Percentiles rank a stretch among this genome's conserved stretches.
These are phyloP conservation scores for Inonotus hispidus DNA, from an alignment of 1,284 basidiomycete genomes.

Conservation along the genomic window DNA sequence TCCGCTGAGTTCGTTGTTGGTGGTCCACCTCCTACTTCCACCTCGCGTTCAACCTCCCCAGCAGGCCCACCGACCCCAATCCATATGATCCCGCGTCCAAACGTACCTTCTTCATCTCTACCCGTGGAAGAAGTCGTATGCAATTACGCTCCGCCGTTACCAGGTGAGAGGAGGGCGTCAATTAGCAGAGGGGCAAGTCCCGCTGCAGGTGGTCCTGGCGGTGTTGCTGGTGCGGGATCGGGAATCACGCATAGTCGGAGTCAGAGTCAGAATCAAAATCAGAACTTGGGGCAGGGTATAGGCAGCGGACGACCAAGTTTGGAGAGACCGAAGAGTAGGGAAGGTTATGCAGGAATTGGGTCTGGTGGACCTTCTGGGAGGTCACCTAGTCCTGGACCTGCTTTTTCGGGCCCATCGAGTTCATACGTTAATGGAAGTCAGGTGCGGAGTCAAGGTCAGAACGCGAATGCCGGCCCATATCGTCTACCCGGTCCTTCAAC, in stretches of 20 bases:
- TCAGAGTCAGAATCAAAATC: constrained; percentile 8
- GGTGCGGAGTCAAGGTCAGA: neutral
- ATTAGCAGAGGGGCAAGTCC: constrained; percentile 46
- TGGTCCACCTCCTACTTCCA: constrained; percentile 45
- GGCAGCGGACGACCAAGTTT: constrained; percentile 29
- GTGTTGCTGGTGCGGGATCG: neutral
- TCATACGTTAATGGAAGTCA: constrained; percentile 29
- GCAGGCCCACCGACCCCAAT: constrained; percentile 52
- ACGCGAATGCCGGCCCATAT: constrained; percentile 29
- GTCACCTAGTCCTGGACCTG: constrained; percentile 58
- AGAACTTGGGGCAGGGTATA: constrained; percentile 35
- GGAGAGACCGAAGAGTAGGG: constrained; percentile 38
- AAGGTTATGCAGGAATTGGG: constrained; percentile 76
- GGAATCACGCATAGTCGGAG: constrained; percentile 20
- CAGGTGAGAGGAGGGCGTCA: constrained; percentile 67
- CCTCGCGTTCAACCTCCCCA: constrained; percentile 72
- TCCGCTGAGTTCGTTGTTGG: constrained; percentile 75
- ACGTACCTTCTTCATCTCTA: constrained; percentile 32
- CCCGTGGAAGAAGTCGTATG: constrained; percentile 69
- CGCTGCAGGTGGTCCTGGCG: constrained; percentile 24
- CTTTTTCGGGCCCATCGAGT: constrained; percentile 28
- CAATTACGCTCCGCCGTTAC: constrained; percentile 81
- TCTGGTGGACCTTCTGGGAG: constrained; percentile 46
- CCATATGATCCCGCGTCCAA: constrained; percentile 67
- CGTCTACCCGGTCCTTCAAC: constrained; percentile 27